Conservation (phyloP, 352 stramenopile species). For the Pythium phragmiticola region DNA sequence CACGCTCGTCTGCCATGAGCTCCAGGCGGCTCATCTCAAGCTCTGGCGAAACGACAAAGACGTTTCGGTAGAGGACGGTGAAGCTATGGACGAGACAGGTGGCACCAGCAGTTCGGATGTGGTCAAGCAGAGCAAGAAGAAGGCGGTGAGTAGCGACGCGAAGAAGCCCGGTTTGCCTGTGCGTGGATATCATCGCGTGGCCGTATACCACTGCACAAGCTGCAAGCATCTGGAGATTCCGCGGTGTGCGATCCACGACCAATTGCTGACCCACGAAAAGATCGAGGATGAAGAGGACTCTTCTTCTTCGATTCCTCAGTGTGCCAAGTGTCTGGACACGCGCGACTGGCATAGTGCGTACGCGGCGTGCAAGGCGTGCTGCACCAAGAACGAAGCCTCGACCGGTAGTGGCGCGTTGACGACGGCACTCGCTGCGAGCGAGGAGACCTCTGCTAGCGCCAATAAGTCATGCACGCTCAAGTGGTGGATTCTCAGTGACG, state of each 20-base stretch:
- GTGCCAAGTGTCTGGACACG: conserved; percentile 47
- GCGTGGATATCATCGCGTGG: conserved; percentile 70
- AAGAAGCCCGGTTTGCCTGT: conserved; percentile 37
- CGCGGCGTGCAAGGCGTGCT: conserved; percentile 32
- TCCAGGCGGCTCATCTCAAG: conserved; percentile 55
- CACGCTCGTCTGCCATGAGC: conserved; percentile 69
- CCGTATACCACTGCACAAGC: conserved; percentile 51
- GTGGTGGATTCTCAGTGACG: conserved; percentile 79
- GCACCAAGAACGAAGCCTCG: neutral
- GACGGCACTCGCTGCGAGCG: neutral
- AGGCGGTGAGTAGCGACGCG: neutral
- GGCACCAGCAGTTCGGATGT: conserved; percentile 7
- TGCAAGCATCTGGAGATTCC: conserved; percentile 57
- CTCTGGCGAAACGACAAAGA: conserved; percentile 46
- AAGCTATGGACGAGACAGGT: neutral
- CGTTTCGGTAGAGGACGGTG: conserved; percentile 1
- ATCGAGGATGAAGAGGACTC: conserved; percentile 21
- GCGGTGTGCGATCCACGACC: conserved; percentile 42
- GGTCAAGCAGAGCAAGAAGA: conserved; percentile 21
- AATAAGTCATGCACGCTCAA: conserved; percentile 27
- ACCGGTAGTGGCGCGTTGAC: neutral
- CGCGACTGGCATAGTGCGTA: conserved; percentile 40
- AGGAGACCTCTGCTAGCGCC: neutral
- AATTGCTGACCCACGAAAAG: conserved; percentile 60
- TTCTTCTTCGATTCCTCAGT: conserved; percentile 41